Evolutionary conservation across 129 eudicot species (phyloP), one percentile per base, ranked within the genome.

Genomic region (Centaurea solstitialis): DNA sequence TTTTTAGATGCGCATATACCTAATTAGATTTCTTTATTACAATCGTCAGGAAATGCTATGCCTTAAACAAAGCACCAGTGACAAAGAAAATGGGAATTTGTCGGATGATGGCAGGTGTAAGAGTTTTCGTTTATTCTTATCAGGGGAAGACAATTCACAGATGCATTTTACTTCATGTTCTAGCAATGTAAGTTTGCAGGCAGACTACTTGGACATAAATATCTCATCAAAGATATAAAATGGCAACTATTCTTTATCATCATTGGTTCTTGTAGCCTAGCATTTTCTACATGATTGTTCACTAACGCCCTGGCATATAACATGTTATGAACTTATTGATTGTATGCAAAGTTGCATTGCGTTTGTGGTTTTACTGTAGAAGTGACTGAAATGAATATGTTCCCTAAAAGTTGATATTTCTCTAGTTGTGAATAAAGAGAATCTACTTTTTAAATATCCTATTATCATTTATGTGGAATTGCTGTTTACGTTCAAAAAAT

Each of bases 111-210:
- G 75, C 80, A 84, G 84, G 73, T 84, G 70, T 76, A 87, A 86
- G 53, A 87, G 83, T 85, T 80, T 83, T 70, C 97, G 45, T 70
- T 74, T 93, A 65, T 88, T 86, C 78, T 78, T 93, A 85, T 93
- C 97, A 4, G 91, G 87, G 18, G 93, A 92, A 61, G 91, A 85
- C 81, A 71, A 74, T 83, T 84, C 93, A 35, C 75, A 84, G 3
- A 74, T 81, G 61, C 83, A 70, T 50, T 75, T 70, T 64, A 78
- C 86, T 83, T 80, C 87, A 75, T 79, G 86, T 84, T 72, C 90
- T 79, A 74, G 74, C 68, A 83, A 88, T 82, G 94, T 93, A 90
- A 80, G 92, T 82, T 76, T 10, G 78, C 59, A 26, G 22, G 26
- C 38, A 75, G 10, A 43, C 74, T 35, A 13, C 9, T 22, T 72